These are phyloP conservation scores for Plantago coronopus DNA, from an alignment of 305 asterid species.

Conservation along the genomic window DNA sequence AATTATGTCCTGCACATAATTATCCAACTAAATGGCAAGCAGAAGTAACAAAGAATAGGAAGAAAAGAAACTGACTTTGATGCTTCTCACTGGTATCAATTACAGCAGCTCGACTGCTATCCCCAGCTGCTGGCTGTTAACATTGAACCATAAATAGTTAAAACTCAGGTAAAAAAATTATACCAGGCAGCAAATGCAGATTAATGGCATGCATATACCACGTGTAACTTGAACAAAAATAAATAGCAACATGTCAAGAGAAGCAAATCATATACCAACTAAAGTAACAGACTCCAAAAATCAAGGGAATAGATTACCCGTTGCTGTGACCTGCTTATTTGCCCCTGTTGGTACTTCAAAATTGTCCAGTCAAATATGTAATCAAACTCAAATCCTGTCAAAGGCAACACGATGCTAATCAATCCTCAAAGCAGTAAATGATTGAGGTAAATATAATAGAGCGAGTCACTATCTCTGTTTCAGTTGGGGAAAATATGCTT, in stretches of 20 bases:
- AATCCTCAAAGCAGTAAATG: conserved; percentile 1
- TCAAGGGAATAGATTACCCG: conserved; percentile 45
- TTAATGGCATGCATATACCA: neutral
- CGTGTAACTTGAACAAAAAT: neutral
- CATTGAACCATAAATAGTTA: conserved; percentile 6
- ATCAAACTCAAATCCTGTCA: conserved; percentile 77
- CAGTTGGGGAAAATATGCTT: too few relatives aligned
- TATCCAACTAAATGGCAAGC: conserved; percentile 9
- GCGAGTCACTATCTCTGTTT: too few relatives aligned
- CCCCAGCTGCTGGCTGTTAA: conserved; percentile 74
- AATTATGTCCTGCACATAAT: neutral
- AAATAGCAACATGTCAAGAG: conserved; percentile 1
- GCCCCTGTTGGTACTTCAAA: conserved; percentile 89
- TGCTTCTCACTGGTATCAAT: conserved; percentile 44
- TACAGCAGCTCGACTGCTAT: conserved; percentile 70
- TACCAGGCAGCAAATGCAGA: neutral
- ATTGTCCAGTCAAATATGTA: conserved; percentile 94
- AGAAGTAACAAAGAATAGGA: conserved; percentile 8
- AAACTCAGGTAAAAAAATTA: conserved; percentile 13
- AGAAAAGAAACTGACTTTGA: conserved; percentile 47
- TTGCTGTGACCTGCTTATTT: conserved; percentile 61
- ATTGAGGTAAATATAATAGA: conserved; percentile 1
- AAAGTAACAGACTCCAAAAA: neutral
- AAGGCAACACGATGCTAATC: conserved; percentile 17
- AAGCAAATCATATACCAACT: neutral